Conservation (phyloP, 1,284 basidiomycete species). For the Clitocybe nebularis region DNA sequence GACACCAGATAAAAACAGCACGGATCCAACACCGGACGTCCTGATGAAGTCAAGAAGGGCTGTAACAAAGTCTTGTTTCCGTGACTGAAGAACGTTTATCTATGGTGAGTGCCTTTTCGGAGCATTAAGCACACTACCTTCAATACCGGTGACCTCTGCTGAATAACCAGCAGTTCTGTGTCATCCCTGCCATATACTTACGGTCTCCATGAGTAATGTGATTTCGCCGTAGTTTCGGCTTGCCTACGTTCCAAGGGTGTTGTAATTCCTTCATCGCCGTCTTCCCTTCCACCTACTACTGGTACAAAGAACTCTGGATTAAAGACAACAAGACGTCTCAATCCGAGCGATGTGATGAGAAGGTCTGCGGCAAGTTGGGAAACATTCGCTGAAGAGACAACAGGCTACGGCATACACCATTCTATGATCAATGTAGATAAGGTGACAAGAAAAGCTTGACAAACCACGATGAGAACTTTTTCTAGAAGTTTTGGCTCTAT, state of each 20-base stretch:
- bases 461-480: slow-evolving; percentile 49
- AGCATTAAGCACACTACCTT: slow-evolving; percentile 42
- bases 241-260: slow-evolving; percentile 70
- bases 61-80: slow-evolving; percentile 64
- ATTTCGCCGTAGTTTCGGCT: slow-evolving; percentile 4
- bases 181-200: slow-evolving; percentile 61
- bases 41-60: slow-evolving; percentile 53
- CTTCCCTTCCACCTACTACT: slow-evolving; percentile 62
- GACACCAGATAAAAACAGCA: slow-evolving; percentile 69
- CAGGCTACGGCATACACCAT: slow-evolving; percentile 46
- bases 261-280: slow-evolving; percentile 53
- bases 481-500: slow-evolving; percentile 35
- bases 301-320: slow-evolving; percentile 62
- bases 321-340: slow-evolving; percentile 58
- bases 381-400: slow-evolving; percentile 79
- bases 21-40: slow-evolving; percentile 41
- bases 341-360: slow-evolving; percentile 59
- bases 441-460: slow-evolving; percentile 21
- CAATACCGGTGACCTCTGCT: slow-evolving; percentile 74
- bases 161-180: slow-evolving; percentile 52
- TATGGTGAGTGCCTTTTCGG: slow-evolving; percentile 1
- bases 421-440: slow-evolving; percentile 3
- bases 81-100: slow-evolving; percentile 37
- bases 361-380: slow-evolving; percentile 74
- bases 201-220: slow-evolving; percentile 8